These are phyloP conservation scores for Didymella glomerata DNA, from an alignment of 2,329 filamentous ascomycete species.

Conservation along the genomic window DNA sequence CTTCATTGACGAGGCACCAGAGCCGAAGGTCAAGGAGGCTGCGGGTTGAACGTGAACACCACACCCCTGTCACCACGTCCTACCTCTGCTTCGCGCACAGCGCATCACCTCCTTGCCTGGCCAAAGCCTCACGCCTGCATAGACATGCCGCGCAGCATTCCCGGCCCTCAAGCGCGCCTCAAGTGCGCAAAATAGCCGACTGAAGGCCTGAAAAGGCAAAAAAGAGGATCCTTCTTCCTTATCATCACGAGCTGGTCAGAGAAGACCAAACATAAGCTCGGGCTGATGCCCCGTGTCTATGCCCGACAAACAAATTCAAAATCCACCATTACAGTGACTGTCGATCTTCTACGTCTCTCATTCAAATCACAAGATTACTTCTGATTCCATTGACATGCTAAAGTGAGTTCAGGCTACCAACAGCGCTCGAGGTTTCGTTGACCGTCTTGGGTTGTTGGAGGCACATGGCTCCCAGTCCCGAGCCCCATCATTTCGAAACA, in stretches of 20 bases:
- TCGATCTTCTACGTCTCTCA: background rate
- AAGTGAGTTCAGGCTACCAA: too few relatives aligned
- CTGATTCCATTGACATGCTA: too few relatives aligned
- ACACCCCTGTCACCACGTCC: background rate
- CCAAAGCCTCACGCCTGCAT: background rate
- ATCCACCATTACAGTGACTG: background rate
- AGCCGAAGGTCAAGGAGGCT: slow-evolving; percentile 81
- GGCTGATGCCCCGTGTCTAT: background rate
- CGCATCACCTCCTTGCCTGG: background rate
- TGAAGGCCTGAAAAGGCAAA: background rate
- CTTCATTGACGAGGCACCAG: slow-evolving; percentile 92
- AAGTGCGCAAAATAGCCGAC: background rate
- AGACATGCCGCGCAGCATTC: background rate
- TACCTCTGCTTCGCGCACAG: background rate
- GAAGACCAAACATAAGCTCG: background rate
- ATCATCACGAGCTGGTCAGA: background rate
- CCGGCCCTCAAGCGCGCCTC: background rate
- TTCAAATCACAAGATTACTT: too few relatives aligned
- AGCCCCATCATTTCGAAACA: too few relatives aligned
- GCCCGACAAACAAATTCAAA: background rate
- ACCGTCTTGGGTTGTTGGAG: too few relatives aligned
- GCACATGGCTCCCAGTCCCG: too few relatives aligned
- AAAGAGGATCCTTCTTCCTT: background rate
- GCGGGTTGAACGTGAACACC: slow-evolving; percentile 60
- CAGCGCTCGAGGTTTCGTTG: too few relatives aligned